A percentile compares a stretch with the other conserved stretches of the same genome.
Conservation (phyloP, 768 basidiomycete species). For the Amyloporia xantha region DNA sequence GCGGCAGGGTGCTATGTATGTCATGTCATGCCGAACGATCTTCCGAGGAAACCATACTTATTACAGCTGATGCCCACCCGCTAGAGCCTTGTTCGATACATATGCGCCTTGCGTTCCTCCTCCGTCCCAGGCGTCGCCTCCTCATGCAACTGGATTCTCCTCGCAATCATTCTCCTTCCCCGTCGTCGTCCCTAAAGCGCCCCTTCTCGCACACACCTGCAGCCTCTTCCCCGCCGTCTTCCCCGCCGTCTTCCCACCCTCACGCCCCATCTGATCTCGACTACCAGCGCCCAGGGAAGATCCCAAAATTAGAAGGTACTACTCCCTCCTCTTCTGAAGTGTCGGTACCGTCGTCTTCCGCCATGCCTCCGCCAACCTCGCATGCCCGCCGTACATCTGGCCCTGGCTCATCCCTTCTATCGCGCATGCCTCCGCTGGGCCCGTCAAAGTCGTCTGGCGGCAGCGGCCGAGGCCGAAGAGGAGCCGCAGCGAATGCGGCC, state of each 20-base stretch:
- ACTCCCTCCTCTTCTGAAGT: neutral
- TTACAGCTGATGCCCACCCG: neutral
- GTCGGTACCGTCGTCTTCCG: slow-evolving; percentile 5
- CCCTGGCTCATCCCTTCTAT: slow-evolving; percentile 11
- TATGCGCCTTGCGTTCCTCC: slow-evolving; percentile 47
- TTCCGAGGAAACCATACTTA: neutral
- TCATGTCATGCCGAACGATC: neutral
- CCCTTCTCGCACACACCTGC: slow-evolving; percentile 32
- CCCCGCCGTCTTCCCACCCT: too few relatives aligned
- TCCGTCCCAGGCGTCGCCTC: slow-evolving; percentile 46
- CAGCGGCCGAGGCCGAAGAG: slow-evolving; percentile 4
- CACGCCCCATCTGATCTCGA: slow-evolving; percentile 10
- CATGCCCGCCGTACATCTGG: slow-evolving; percentile 5
- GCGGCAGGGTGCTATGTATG: neutral
- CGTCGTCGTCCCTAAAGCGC: slow-evolving; percentile 35
- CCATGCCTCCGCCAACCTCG: slow-evolving; percentile 2
- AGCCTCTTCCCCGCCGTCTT: slow-evolving; percentile 1
- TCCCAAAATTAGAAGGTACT: slow-evolving; percentile 12
- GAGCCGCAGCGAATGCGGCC: slow-evolving; percentile 2
- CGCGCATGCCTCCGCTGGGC: slow-evolving; percentile 8
- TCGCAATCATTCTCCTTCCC: slow-evolving; percentile 14
- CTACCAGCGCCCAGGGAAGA: slow-evolving; percentile 13
- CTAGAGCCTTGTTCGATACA: neutral
- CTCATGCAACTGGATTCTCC: slow-evolving; percentile 51
- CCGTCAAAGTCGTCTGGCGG: slow-evolving; percentile 8